These are phyloP conservation scores for Lachancea mirantina DNA, from an alignment of 805 yeast species.

Conservation along the genomic window DNA sequence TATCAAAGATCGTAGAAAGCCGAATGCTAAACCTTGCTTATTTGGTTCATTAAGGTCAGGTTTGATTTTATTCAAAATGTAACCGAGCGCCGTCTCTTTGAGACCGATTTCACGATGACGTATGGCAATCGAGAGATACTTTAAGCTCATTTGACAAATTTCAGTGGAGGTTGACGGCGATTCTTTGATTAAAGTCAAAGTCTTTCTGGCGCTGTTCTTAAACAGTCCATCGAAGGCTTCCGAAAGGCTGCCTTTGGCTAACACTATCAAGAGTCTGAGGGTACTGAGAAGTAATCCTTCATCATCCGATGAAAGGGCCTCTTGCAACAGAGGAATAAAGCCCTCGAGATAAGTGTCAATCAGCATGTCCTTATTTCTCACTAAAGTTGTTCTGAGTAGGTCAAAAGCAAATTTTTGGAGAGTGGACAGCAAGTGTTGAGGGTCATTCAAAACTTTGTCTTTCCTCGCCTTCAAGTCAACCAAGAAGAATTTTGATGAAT, in stretches of 20 bases:
- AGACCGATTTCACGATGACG: conserved; percentile 62
- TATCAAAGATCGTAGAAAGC: conserved; percentile 72
- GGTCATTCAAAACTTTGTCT: conserved; percentile 46
- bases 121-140: conserved; percentile 63
- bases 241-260: conserved; percentile 57
- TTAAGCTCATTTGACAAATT: conserved; percentile 70
- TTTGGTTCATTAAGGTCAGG: conserved; percentile 90
- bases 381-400: conserved; percentile 60
- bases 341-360: conserved; percentile 57
- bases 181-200: conserved; percentile 59
- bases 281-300: conserved; percentile 72
- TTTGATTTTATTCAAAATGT: conserved; percentile 59
- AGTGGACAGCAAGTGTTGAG: conserved; percentile 48
- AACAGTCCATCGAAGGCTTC: conserved; percentile 41
- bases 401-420: conserved; percentile 75
- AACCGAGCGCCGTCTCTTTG: conserved; percentile 66
- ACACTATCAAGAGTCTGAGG: conserved; percentile 51
- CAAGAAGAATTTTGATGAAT: conserved; percentile 61
- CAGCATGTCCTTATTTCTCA: conserved; percentile 52
- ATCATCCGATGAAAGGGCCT: conserved; percentile 53
- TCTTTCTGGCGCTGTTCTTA: conserved; percentile 52
- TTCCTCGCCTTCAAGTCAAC: conserved; percentile 65
- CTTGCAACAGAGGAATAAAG: conserved; percentile 66
- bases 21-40: conserved; percentile 81
- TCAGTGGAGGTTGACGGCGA: conserved; percentile 74